phyloP scores from a whole-genome alignment of 768 basidiomycete species.

The Suillus spraguei region DNA sequence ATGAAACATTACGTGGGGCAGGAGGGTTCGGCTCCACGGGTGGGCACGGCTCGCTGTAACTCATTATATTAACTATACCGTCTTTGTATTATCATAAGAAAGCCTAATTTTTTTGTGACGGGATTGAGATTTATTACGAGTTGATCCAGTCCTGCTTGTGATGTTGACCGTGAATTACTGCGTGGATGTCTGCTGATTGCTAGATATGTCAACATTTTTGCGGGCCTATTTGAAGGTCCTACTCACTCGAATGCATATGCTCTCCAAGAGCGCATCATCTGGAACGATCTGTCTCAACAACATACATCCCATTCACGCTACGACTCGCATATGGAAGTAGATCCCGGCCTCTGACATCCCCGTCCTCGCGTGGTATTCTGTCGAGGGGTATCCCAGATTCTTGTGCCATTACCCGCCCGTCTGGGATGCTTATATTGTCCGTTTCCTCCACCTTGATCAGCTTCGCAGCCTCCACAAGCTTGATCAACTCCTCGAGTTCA shows the following conservation, averaged over 20 bases:
- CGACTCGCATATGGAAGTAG: slow-evolving; percentile 56
- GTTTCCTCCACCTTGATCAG: slow-evolving; percentile 47
- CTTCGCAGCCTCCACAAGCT: slow-evolving; percentile 81
- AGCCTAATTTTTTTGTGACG: not conserved
- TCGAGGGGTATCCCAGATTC: slow-evolving; percentile 37
- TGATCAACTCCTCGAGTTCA: slow-evolving; percentile 72
- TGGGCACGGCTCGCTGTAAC: slow-evolving; percentile 61
- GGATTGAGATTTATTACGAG: not conserved
- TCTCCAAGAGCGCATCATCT: slow-evolving; percentile 17
- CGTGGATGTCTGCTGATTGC: not conserved
- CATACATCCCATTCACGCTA: slow-evolving; percentile 53
- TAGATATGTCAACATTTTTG: not conserved
- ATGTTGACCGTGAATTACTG: not conserved
- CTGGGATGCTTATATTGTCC: slow-evolving; percentile 35
- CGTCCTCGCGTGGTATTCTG: slow-evolving; percentile 18
- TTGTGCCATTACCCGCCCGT: slow-evolving; percentile 45
- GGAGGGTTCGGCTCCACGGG: slow-evolving; percentile 97
- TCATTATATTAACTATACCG: slow-evolving; percentile 21
- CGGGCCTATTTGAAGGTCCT: not conserved
- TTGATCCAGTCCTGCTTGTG: not conserved
- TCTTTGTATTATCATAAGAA: too few relatives aligned
- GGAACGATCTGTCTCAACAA: slow-evolving; percentile 52
- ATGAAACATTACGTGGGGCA: slow-evolving; percentile 80
- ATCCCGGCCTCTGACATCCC: slow-evolving; percentile 39
- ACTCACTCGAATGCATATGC: not conserved